These are phyloP conservation scores for Colletotrichum destructivum DNA, from an alignment of 2,329 filamentous ascomycete genomes.

Conservation along the genomic window DNA sequence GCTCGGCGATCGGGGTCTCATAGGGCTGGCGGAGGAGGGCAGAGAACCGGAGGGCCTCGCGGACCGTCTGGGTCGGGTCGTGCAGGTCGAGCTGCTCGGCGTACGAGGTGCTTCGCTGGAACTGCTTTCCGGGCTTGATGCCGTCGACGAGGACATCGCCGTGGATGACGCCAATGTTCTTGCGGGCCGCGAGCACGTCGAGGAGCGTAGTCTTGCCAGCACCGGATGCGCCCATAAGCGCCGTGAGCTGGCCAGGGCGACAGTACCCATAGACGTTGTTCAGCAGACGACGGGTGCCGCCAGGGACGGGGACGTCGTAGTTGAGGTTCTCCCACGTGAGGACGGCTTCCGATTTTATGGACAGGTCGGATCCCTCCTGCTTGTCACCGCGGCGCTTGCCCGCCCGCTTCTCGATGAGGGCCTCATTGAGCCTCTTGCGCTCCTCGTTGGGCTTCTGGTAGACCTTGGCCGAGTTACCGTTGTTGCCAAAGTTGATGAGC, in stretches of 20 bases:
- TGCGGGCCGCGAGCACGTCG: slow-evolving; percentile 78
- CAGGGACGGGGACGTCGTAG: slow-evolving; percentile 78
- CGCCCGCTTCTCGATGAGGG: slow-evolving; percentile 72
- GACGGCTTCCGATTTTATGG: slow-evolving; percentile 74
- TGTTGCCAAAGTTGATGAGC: slow-evolving; percentile 82
- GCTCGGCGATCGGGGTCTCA: slow-evolving; percentile 67
- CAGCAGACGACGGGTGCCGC: slow-evolving; percentile 69
- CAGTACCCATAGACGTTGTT: slow-evolving; percentile 77
- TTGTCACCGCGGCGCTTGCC: slow-evolving; percentile 65
- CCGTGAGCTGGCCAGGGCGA: slow-evolving; percentile 82
- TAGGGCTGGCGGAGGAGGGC: slow-evolving; percentile 72
- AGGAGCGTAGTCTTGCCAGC: slow-evolving; percentile 90
- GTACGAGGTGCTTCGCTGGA: slow-evolving; percentile 74
- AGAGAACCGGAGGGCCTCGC: slow-evolving; percentile 75
- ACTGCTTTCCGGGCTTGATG: slow-evolving; percentile 69
- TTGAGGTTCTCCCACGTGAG: slow-evolving; percentile 90
- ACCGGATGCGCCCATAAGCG: slow-evolving; percentile 87
- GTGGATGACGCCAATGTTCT: slow-evolving; percentile 73
- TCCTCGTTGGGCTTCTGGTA: slow-evolving; percentile 81
- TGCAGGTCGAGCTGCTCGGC: slow-evolving; percentile 76
- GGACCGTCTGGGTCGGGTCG: slow-evolving; percentile 73
- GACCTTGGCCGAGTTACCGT: slow-evolving; percentile 84
- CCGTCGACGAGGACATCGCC: slow-evolving; percentile 73
- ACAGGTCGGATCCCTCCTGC: slow-evolving; percentile 65
- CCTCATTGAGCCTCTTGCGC: slow-evolving; percentile 75